Percentiles rank a stretch among this genome's conserved stretches.
Evolutionary conservation across 2,329 filamentous ascomycete species (phyloP).

Genomic region (Triangularia verruculosa): DNA sequence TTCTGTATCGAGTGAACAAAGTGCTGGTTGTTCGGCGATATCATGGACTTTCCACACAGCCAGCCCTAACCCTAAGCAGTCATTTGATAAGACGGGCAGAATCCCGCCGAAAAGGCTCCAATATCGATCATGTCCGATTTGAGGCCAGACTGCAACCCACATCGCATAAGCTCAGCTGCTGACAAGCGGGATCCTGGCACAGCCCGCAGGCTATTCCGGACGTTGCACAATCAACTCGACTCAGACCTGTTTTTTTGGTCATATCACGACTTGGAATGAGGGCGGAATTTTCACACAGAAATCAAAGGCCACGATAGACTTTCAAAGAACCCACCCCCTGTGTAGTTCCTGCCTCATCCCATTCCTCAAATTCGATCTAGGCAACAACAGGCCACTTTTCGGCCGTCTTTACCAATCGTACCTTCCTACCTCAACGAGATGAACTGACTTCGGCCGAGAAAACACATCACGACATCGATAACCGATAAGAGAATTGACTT

Average conservation of each 20-base stretch:
- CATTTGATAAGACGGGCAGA: not conserved
- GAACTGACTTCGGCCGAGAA: no score
- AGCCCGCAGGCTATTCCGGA: not conserved
- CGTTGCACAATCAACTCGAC: not conserved
- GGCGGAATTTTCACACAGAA: not conserved
- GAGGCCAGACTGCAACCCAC: not conserved
- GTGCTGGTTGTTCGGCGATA: not conserved
- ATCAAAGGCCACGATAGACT: not conserved
- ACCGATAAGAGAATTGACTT: no score
- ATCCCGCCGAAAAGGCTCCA: not conserved
- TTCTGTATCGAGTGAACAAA: no score
- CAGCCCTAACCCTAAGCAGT: not conserved
- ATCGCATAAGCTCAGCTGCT: not conserved
- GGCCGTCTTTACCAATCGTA: no score
- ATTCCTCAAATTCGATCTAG: not conserved
- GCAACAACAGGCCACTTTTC: no score
- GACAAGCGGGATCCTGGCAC: not conserved
- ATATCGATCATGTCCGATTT: not conserved
- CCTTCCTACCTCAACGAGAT: no score
- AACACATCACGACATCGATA: no score
- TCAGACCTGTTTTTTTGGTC: not conserved
- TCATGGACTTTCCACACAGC: not conserved
- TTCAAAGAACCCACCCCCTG: no score
- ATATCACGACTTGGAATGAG: not conserved
- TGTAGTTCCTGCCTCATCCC: no score